phyloP scores from a whole-genome alignment of 2,329 filamentous ascomycete genomes.

The Dothidotthia symphoricarpi region DNA sequence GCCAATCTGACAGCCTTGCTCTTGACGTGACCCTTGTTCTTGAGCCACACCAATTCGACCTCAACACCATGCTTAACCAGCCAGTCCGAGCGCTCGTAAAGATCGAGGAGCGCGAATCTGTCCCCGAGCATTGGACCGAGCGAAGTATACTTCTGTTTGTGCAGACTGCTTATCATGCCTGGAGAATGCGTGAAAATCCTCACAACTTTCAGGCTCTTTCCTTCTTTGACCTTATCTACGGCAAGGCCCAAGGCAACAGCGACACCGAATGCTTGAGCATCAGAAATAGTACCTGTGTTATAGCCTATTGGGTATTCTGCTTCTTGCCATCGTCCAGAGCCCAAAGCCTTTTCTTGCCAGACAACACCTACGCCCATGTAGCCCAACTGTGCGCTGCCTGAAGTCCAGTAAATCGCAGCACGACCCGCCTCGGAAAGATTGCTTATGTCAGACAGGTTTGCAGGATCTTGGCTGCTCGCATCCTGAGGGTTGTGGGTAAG shows the following conservation, averaged over 20 bases:
- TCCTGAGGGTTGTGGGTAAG: too few species aligned
- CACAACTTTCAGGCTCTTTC: not conserved
- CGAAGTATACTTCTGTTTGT: not conserved
- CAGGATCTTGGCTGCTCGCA: too few species aligned
- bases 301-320: constrained; percentile 3
- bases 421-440: not conserved
- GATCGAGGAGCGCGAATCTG: not conserved
- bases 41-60: constrained; percentile 12
- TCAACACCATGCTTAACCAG: not conserved
- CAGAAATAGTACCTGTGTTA: not conserved
- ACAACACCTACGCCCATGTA: constrained; percentile 7
- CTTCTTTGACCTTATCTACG: not conserved
- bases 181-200: constrained; percentile 7
- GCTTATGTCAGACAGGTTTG: constrained; percentile 2
- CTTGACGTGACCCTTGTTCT: constrained; percentile 8
- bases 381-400: not conserved
- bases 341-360: not conserved
- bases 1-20: constrained; percentile 7
- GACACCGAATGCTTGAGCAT: constrained; percentile 11
- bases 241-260: constrained; percentile 6
- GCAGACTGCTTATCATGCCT: not conserved
- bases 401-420: constrained; percentile 2
- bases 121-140: not conserved
- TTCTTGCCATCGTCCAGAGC: too few species aligned
- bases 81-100: constrained; percentile 5